Conservation (phyloP, 257 asterid genomes). For the Lycium barbarum region DNA sequence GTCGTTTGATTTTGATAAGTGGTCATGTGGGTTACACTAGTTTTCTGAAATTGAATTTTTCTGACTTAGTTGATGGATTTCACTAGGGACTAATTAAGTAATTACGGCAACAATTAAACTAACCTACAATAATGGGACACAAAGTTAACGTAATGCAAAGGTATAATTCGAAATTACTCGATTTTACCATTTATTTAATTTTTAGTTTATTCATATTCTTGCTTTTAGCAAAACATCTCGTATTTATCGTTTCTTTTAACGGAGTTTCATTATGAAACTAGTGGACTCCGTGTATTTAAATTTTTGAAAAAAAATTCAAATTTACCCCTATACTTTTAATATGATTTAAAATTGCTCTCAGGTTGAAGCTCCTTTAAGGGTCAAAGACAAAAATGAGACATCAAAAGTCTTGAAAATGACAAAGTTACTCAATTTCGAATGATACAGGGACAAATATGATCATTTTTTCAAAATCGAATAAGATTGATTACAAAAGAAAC, state of each 20-base stretch:
- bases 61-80: not conserved
- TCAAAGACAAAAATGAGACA: too few relatives aligned
- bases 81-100: not conserved
- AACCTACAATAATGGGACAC: not conserved
- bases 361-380: too few relatives aligned
- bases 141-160: not conserved
- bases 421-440: too few relatives aligned
- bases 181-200: not conserved
- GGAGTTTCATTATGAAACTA: not conserved
- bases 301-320: not conserved
- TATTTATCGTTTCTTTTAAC: not conserved
- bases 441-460: not conserved
- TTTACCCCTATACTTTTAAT: not conserved
- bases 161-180: not conserved
- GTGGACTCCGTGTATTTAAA: not conserved
- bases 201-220: not conserved
- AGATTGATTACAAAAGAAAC: too few relatives aligned
- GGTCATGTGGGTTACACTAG: conserved; percentile 37
- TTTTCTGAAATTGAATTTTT: not conserved
- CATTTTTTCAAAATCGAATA: not conserved
- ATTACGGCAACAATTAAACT: not conserved
- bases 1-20: conserved; percentile 40
- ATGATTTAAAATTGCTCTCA: not conserved
- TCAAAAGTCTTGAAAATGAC: too few relatives aligned
- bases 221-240: not conserved